Evolutionary conservation across 257 asterid genomes (phyloP).

Genomic region (Ballota nigra): DNA sequence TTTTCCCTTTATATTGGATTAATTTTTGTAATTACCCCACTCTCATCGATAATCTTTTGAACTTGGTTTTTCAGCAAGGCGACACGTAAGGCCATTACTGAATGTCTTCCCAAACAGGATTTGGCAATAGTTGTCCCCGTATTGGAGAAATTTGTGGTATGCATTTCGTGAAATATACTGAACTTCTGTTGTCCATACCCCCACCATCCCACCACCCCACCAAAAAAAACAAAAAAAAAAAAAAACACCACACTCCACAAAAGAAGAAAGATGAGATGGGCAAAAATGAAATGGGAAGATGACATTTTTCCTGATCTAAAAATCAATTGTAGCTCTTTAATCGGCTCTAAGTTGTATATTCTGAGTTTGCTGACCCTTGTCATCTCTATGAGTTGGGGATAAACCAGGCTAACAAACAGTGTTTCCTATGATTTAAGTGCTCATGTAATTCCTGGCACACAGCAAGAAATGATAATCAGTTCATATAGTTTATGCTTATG

Average conservation of each 20-base stretch:
- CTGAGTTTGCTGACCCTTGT: not conserved
- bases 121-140: conserved; percentile 77
- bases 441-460: not conserved
- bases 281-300: not conserved
- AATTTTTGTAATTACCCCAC: not conserved
- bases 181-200: not conserved
- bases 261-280: not conserved
- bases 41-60: conserved; percentile 9
- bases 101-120: conserved; percentile 66
- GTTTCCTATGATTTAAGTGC: not conserved
- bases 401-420: not conserved
- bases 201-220: not conserved
- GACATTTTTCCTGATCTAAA: not conserved
- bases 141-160: conserved; percentile 96
- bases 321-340: not conserved
- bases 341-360: not conserved
- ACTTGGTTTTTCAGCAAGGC: conserved; percentile 51
- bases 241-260: too few species aligned
- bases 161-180: conserved; percentile 21
- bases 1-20: not conserved
- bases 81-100: conserved; percentile 56
- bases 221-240: not conserved
- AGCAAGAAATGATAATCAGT: not conserved
- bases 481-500: not conserved
- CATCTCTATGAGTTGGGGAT: too few species aligned